Conservation (phyloP, 345 rosid genomes). For the Cochlearia excelsa region DNA sequence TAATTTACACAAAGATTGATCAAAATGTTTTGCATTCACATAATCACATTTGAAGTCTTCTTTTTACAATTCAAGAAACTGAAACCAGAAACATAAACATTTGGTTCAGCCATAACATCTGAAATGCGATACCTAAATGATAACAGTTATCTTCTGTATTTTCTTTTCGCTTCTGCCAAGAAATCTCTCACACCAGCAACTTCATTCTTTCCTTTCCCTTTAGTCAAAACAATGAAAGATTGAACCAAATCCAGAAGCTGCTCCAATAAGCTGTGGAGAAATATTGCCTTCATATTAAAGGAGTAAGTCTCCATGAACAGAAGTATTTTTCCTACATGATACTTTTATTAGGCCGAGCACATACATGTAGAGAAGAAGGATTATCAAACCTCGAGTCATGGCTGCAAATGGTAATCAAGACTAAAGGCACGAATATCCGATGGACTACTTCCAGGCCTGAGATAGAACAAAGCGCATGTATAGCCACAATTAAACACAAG, state of each 20-base stretch:
- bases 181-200: conserved; percentile 12
- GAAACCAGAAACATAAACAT: conserved; percentile 26
- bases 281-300: neutral
- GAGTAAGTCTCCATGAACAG: neutral
- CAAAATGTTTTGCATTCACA: conserved; percentile 25
- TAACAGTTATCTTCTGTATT: neutral
- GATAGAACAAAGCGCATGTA: conserved; percentile 14
- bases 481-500: conserved; percentile 7
- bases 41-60: neutral
- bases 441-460: conserved; percentile 90
- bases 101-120: conserved; percentile 21
- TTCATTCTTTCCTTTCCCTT: conserved; percentile 1
- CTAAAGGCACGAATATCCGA: conserved; percentile 75
- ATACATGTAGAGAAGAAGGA: conserved; percentile 6
- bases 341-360: neutral
- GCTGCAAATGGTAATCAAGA: conserved; percentile 75
- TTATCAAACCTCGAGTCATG: conserved; percentile 37
- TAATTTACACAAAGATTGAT: conserved; percentile 26
- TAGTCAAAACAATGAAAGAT: conserved; percentile 12
- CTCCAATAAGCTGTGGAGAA: conserved; percentile 8
- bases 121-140: conserved; percentile 9
- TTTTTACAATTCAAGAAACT: conserved; percentile 20
- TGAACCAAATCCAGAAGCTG: conserved; percentile 12
- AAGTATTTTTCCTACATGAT: neutral
- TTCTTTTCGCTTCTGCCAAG: conserved; percentile 19